Percentiles rank a stretch among this genome's conserved stretches.
phyloP scores from a whole-genome alignment of 495 filamentous ascomycete genomes.

The Podospora conica region DNA sequence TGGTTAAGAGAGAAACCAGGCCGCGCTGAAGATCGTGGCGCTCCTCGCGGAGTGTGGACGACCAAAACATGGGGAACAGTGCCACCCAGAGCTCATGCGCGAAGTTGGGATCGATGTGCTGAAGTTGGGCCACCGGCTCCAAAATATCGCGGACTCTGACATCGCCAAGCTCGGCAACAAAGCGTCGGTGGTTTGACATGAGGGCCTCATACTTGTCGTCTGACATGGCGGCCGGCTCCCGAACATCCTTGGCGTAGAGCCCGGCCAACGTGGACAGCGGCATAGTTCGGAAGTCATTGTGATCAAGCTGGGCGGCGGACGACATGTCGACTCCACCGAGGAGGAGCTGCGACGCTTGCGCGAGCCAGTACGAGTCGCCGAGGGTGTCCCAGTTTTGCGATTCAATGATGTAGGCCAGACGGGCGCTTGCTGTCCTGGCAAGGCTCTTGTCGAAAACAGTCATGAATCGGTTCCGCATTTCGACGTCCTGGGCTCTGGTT shows the following conservation, averaged over 20 bases:
- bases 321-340: slow-evolving; percentile 87
- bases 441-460: slow-evolving; percentile 87
- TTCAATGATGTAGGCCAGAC: slow-evolving; percentile 78
- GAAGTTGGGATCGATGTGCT: slow-evolving; percentile 76
- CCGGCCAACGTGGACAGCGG: slow-evolving; percentile 63
- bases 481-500: slow-evolving; percentile 85
- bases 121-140: slow-evolving; percentile 87
- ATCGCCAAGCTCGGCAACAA: slow-evolving; percentile 73
- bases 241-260: slow-evolving; percentile 62
- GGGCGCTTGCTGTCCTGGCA: slow-evolving; percentile 75
- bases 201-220: slow-evolving; percentile 79
- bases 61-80: slow-evolving; percentile 91
- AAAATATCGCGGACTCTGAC: slow-evolving; percentile 81
- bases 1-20: slow-evolving; percentile 76
- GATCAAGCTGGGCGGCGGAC: slow-evolving; percentile 63
- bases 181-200: slow-evolving; percentile 70
- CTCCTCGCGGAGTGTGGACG: slow-evolving; percentile 77
- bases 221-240: slow-evolving; percentile 65
- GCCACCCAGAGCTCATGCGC: slow-evolving; percentile 85
- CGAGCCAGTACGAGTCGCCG: slow-evolving; percentile 90
- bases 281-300: slow-evolving; percentile 74
- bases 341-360: slow-evolving; percentile 86
- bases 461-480: slow-evolving; percentile 96
- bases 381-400: slow-evolving; percentile 98
- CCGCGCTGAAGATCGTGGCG: slow-evolving; percentile 86